Percentiles rank a stretch among this genome's conserved stretches.
Conservation (phyloP, 164 flowering plant genomes). For the Vitis riparia region DNA sequence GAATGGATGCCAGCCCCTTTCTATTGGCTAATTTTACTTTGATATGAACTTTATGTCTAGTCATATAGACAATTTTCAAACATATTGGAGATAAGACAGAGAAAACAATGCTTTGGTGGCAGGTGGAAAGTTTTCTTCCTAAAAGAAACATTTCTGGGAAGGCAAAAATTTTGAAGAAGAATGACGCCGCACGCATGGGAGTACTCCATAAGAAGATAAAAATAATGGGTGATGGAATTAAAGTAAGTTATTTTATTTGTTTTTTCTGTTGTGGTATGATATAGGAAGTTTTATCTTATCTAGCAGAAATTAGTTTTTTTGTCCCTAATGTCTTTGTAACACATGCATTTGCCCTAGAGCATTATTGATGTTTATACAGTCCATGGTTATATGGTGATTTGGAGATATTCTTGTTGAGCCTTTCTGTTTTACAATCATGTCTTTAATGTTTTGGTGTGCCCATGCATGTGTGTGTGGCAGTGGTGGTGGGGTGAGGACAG, state of each 20-base stretch:
- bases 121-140: slow-evolving; percentile 51
- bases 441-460: too few species aligned
- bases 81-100: not conserved
- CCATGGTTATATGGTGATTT: too few species aligned
- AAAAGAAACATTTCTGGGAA: slow-evolving; percentile 45
- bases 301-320: not conserved
- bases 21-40: not conserved
- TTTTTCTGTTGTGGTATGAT: not conserved
- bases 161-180: slow-evolving; percentile 47
- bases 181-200: slow-evolving; percentile 32
- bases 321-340: not conserved
- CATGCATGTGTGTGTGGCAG: too few species aligned
- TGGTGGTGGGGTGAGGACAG: too few species aligned
- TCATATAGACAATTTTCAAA: not conserved
- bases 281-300: not conserved
- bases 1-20: not conserved
- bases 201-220: slow-evolving; percentile 55
- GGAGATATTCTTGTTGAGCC: too few species aligned
- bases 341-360: not conserved
- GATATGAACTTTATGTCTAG: not conserved
- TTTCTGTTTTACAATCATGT: too few species aligned
- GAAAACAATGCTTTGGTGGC: slow-evolving; percentile 19
- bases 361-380: too few species aligned
- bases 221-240: slow-evolving; percentile 60
- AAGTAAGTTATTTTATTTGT: slow-evolving; percentile 36